Percentiles rank a stretch among this genome's conserved stretches.
Evolutionary conservation across 208 protist species (phyloP).

Genomic region (Crithidia thermophila): DNA sequence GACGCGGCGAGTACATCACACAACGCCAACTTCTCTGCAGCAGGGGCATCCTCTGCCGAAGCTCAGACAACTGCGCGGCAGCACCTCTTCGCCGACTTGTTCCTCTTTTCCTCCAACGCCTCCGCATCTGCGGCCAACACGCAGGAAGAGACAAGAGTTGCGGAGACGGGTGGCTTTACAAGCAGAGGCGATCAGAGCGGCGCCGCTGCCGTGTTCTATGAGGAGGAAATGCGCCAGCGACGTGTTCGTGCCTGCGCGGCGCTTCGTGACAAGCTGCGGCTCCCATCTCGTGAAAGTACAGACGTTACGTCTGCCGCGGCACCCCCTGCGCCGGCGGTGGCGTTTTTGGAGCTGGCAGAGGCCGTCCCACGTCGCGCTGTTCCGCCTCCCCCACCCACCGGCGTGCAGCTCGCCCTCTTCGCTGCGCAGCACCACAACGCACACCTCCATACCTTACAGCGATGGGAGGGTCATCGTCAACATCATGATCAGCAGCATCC

Average conservation of each 20-base stretch:
- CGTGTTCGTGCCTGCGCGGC: conserved; percentile 11
- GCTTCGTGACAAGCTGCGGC: conserved; percentile 7
- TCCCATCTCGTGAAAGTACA: background rate
- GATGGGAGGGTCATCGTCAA: too few species aligned
- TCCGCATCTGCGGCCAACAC: too few species aligned
- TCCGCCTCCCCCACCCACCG: conserved; percentile 41
- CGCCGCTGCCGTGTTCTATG: background rate
- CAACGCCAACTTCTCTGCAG: background rate
- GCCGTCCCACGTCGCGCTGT: conserved; percentile 4
- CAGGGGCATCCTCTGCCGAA: background rate
- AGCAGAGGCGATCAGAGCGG: background rate
- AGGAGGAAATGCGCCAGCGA: background rate
- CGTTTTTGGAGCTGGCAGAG: conserved; percentile 22
- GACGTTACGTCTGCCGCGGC: background rate
- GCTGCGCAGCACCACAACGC: conserved; percentile 5
- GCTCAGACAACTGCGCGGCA: background rate
- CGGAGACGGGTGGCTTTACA: background rate
- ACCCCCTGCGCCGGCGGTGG: background rate
- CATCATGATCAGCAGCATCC: background rate
- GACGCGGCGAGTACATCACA: background rate
- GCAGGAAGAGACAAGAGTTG: too few species aligned
- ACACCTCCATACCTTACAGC: too few species aligned
- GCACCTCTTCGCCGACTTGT: conserved; percentile 42
- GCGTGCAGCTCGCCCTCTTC: conserved; percentile 40
- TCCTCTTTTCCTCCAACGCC: too few species aligned